Base-by-base conservation (phyloP, 345 rosid genomes). In the Tarenaya hassleriana region DNA sequence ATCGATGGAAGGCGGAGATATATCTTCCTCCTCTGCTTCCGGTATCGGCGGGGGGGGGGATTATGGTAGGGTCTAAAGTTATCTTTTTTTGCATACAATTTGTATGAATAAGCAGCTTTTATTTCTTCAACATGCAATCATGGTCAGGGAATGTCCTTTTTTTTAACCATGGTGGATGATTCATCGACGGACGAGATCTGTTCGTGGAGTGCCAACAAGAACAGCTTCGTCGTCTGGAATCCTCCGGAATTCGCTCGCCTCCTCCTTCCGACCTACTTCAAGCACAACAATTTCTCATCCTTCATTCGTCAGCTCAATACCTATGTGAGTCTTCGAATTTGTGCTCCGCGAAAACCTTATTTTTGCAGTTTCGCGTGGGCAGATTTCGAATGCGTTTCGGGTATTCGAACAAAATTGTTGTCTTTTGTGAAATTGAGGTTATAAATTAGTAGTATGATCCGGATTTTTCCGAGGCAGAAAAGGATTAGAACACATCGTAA, bases 231-330 rank as follows among this genome's bases (percentile, higher is more conserved):
- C 24, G 97, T 90, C 1, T 90, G 97, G 97, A 80, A 86, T 35
- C 95, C 88, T 7, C 86, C 91, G 0, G 97, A 90, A 48, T 86
- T 90, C 62, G 80, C 91, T 10, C 75, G 86, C 33, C 34, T 78
- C 47, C 82, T 90, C 40, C 91, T 90, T 37, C 95, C 97, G 3
- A 61, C 86, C 11, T 90, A 71, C 68, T 90, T 90, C 86, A 90
- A 90, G 75, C 97, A 90, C 76, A 86, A 82, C 44, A 90, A 90
- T 56, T 90, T 90, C 77, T 83, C 97, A 41, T 86, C 96, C 68
- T 82, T 86, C 66, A 80, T 86, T 56, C 72, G 88, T 37, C 91
- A 86, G 64, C 77, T 86, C 31, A 83, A 86, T 43, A 78, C 95
- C 53, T 85, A 85, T 54, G 90, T 86, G 45, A 65, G 86, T 52